Percentiles rank a stretch among this genome's conserved stretches.
phyloP scores from a whole-genome alignment of 306 rosid species.

The Fragaria ananassa region DNA sequence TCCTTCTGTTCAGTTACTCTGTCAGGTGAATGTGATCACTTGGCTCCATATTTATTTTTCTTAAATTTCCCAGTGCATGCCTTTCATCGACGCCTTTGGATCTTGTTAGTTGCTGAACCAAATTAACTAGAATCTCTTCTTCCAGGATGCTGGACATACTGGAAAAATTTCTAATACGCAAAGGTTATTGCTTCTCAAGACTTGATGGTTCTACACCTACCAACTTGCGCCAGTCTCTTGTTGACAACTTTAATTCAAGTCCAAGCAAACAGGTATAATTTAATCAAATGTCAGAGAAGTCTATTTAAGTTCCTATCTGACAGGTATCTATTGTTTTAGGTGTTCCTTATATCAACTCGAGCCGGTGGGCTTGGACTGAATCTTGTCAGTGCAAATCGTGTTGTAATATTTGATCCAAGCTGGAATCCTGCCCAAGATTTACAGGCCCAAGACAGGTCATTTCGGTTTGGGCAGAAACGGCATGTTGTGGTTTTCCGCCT shows the following conservation, averaged over 20 bases:
- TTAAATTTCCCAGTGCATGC: background rate
- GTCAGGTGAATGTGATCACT: constrained; percentile 49
- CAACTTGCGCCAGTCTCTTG: constrained; percentile 77
- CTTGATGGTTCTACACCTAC: constrained; percentile 93
- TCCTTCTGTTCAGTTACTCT: constrained; percentile 91
- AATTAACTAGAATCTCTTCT: constrained; percentile 30
- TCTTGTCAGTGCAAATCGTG: constrained; percentile 97
- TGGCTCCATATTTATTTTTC: background rate
- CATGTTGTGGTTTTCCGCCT: constrained; percentile 89
- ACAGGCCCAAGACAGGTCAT: constrained; percentile 97
- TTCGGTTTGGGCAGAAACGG: constrained; percentile 89
- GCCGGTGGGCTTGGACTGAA: constrained; percentile 97
- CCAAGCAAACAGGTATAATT: constrained; percentile 78
- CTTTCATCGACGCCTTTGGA: background rate
- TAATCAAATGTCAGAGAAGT: constrained; percentile 18
- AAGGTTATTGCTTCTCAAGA: constrained; percentile 87
- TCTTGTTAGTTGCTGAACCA: constrained; percentile 20
- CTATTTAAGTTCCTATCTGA: constrained; percentile 17
- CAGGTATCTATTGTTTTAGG: constrained; percentile 46
- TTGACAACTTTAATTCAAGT: constrained; percentile 86
- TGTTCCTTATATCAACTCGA: constrained; percentile 90
- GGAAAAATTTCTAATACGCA: constrained; percentile 82
- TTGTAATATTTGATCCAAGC: constrained; percentile 91
- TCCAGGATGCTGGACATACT: constrained; percentile 90
- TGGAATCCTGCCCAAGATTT: constrained; percentile 98